These are phyloP conservation scores for Neocucurbitaria cava DNA, from an alignment of 2,329 filamentous ascomycete genomes.

Conservation along the genomic window DNA sequence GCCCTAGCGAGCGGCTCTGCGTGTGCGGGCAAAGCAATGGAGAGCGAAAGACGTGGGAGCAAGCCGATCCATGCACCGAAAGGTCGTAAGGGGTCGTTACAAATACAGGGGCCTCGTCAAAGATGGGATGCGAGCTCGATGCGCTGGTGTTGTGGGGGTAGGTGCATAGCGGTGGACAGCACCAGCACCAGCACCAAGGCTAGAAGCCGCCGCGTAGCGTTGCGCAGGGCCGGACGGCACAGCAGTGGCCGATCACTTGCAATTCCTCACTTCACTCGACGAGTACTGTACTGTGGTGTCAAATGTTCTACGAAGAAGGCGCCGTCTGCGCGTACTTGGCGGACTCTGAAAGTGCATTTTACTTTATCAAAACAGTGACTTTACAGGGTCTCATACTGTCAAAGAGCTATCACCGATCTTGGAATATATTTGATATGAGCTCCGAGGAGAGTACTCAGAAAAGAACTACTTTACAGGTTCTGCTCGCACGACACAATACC, in stretches of 20 bases:
- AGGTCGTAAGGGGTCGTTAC: slow-evolving; percentile 18
- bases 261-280: not conserved
- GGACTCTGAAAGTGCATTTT: not conserved
- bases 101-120: slow-evolving; percentile 17
- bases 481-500: not conserved
- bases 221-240: slow-evolving; percentile 9
- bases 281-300: too few species aligned
- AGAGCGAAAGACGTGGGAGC: slow-evolving; percentile 17
- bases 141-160: slow-evolving; percentile 12
- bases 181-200: too few species aligned
- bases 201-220: slow-evolving; percentile 18
- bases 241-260: not conserved
- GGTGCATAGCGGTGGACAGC: slow-evolving; percentile 13
- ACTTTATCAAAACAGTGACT: not conserved
- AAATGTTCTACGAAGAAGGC: too few species aligned
- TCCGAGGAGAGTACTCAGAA: not conserved
- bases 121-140: not conserved
- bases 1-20: slow-evolving; percentile 17
- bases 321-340: not conserved
- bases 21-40: slow-evolving; percentile 17
- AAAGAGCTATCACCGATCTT: not conserved
- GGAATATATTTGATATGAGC: too few species aligned
- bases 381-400: not conserved
- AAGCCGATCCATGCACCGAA: slow-evolving; percentile 25
- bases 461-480: not conserved